Evolutionary conservation across 83 land plant species (phyloP), one percentile per base, ranked within the genome.

Genomic region (Thuja plicata): DNA sequence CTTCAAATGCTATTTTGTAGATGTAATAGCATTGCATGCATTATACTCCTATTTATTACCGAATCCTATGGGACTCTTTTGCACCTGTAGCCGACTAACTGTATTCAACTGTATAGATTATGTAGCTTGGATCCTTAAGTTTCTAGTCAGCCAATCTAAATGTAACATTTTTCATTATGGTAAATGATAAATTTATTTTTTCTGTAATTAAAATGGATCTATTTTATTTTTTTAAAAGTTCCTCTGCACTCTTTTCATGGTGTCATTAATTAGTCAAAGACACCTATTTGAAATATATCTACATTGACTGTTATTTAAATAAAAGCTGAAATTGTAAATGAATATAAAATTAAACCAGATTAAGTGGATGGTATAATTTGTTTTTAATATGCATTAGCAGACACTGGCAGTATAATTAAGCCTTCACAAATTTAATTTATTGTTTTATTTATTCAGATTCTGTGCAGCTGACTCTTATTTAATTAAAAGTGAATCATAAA

Each of bases 401-500:
- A 43, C 45, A 43, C 5, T 43, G 45, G 73, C 30, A 66, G 32
- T 66, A 8, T 66, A 66, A 21, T 24, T 27, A 27, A 66, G 30
- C 73, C 32, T 27, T 10, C 6, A 11, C 73, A 66, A 27, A 66
- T 24, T 66, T 66, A 9, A 66, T 66, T n/a, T 24, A 66, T 43
- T 8, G 32, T 83, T 43, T 80, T 50, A 34, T 77, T 76, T 19
- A 50, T 78, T 83, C 91, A 98, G 98, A 86, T 98, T 98, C 86
- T 98, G 99, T 92, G 98, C 98, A 85, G 99, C 97, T 54, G 19
- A 16, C 57, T 54, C 19, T 66, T 66, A 8, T 24, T 21, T 66
- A 66, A 27, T 8, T 66, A 66, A 60, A 60, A 60, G 70, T 60
- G 9, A 66, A 24, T 27, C 10, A 66, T 66, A 27, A 66, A 66